phyloP scores from a whole-genome alignment of 371 early-diverging fungal genomes.

The Mortierella sp. region DNA sequence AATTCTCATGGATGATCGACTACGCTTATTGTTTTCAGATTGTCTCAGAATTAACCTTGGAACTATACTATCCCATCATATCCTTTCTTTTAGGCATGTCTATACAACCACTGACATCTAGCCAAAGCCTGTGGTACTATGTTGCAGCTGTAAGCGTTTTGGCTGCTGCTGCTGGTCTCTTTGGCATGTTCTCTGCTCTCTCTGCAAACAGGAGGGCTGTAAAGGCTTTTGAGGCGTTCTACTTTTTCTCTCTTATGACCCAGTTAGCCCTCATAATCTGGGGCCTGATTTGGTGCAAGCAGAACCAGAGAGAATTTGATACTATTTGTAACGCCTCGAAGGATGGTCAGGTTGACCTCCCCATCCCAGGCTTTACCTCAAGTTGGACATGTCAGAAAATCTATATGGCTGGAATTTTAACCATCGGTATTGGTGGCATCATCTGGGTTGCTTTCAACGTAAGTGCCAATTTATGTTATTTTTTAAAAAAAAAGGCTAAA shows the following conservation, averaged over 20 bases:
- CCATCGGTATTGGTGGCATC: slow-evolving; percentile 33
- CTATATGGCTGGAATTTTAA: slow-evolving; percentile 25
- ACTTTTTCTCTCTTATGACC: slow-evolving; percentile 46
- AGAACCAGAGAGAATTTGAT: slow-evolving; percentile 31
- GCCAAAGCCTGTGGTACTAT: slow-evolving; percentile 44
- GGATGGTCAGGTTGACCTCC: slow-evolving; percentile 7
- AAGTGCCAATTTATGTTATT: background rate
- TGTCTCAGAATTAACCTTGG: background rate
- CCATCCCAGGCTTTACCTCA: slow-evolving; percentile 34
- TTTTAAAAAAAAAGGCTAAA: background rate
- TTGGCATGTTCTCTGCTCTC: slow-evolving; percentile 47
- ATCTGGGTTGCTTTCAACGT: slow-evolving; percentile 51
- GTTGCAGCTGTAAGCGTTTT: slow-evolving; percentile 46
- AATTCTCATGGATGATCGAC: background rate
- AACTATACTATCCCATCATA: background rate
- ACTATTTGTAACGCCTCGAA: slow-evolving; percentile 33
- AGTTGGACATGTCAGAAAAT: slow-evolving; percentile 45
- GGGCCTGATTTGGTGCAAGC: slow-evolving; percentile 43
- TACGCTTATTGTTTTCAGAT: background rate
- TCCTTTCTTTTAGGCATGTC: slow-evolving; percentile 7
- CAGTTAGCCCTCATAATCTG: slow-evolving; percentile 47
- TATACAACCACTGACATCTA: slow-evolving; percentile 35
- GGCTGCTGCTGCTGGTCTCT: slow-evolving; percentile 45
- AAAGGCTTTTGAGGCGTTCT: slow-evolving; percentile 56
- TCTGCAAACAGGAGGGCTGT: slow-evolving; percentile 37